A percentile compares a stretch with the other conserved stretches of the same genome.
phyloP scores from a whole-genome alignment of 2,329 filamentous ascomycete species.

The Sarocladiaceae sp. region DNA sequence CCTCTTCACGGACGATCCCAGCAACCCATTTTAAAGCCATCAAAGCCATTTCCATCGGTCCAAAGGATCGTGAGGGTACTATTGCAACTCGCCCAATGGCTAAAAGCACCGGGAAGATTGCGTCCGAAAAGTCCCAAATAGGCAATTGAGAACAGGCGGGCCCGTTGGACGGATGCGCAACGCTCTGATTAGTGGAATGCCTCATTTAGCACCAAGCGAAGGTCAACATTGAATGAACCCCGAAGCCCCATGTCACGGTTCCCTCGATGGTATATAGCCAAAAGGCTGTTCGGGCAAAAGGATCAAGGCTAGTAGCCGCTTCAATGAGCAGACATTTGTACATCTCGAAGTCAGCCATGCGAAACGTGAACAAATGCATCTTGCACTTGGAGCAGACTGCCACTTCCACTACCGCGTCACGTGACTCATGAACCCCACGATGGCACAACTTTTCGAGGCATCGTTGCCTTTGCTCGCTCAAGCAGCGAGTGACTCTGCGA shows the following conservation, averaged over 20 bases:
- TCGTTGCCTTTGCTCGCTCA: too few species aligned
- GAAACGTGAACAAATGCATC: too few species aligned
- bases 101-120: background rate
- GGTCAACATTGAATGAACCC: too few species aligned
- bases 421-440: too few species aligned
- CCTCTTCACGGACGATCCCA: too few species aligned
- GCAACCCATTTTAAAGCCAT: background rate
- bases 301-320: background rate
- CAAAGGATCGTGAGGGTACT: background rate
- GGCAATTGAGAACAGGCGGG: background rate
- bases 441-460: too few species aligned
- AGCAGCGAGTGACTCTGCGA: slow-evolving; percentile 15
- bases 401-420: too few species aligned
- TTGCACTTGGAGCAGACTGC: slow-evolving; percentile 14
- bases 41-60: background rate
- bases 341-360: too few species aligned
- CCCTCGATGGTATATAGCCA: background rate
- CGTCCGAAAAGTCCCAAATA: background rate
- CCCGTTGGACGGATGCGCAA: background rate
- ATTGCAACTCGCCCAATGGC: background rate
- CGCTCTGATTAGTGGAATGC: background rate
- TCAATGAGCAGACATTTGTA: slow-evolving; percentile 11
- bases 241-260: too few species aligned
- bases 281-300: background rate
- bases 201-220: too few species aligned